Evolutionary conservation across 768 basidiomycete species (phyloP).

Genomic region (Stropharia rugosoannulata): DNA sequence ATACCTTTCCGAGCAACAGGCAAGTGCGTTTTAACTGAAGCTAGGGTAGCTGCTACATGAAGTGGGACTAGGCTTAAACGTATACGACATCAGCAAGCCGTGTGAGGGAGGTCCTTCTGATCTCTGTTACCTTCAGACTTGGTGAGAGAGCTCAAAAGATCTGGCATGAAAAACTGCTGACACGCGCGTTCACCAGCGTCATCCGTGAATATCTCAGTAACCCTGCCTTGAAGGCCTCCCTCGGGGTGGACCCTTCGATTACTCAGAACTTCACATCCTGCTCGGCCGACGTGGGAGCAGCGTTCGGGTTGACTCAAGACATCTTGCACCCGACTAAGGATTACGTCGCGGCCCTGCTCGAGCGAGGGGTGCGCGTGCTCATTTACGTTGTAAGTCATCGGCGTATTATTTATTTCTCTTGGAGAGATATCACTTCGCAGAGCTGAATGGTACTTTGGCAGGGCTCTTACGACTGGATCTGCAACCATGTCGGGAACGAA

Average conservation of each 20-base stretch:
- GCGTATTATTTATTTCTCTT: too few species aligned
- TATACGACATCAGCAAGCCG: constrained; percentile 67
- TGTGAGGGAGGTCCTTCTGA: constrained; percentile 50
- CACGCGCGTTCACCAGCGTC: constrained; percentile 32
- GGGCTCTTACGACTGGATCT: constrained; percentile 73
- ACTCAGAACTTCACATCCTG: constrained; percentile 34
- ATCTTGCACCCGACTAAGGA: constrained; percentile 42
- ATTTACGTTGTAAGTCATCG: constrained; percentile 47
- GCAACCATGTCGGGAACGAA: constrained; percentile 76
- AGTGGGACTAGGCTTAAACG: constrained; percentile 39
- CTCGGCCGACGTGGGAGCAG: constrained; percentile 36
- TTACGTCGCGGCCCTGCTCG: constrained; percentile 67
- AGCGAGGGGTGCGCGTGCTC: constrained; percentile 66
- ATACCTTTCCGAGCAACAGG: constrained; percentile 38
- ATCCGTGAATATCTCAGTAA: constrained; percentile 64
- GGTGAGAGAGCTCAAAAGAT: constrained; percentile 12
- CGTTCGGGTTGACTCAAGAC: constrained; percentile 50
- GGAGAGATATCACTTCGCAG: not conserved
- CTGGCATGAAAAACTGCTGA: not conserved
- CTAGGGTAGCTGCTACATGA: not conserved
- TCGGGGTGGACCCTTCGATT: constrained; percentile 61
- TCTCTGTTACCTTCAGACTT: constrained; percentile 60
- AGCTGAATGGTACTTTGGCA: not conserved
- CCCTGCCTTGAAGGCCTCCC: constrained; percentile 45
- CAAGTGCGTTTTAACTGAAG: constrained; percentile 20